Evolutionary conservation across 352 stramenopile species (phyloP).

Genomic region (Globisporangium perplexum): DNA sequence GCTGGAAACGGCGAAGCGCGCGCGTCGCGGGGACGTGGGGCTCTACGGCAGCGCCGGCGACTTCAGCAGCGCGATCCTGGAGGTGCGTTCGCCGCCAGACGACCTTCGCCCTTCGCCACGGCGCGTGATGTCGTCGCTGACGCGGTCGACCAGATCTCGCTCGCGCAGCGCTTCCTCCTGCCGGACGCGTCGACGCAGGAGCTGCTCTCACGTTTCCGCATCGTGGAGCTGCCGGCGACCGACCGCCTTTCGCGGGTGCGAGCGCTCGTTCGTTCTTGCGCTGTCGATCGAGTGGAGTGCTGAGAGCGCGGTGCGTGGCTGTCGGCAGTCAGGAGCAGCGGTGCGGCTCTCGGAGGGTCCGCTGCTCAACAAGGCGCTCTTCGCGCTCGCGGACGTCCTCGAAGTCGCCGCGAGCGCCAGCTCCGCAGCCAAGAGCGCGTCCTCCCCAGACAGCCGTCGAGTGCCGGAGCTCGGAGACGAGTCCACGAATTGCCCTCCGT

Average conservation of each 20-base stretch:
- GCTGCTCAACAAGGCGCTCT: slow-evolving; percentile 54
- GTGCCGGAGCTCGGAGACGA: not conserved
- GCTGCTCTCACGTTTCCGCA: slow-evolving; percentile 32
- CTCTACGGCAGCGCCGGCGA: slow-evolving; percentile 37
- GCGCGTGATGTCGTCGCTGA: not conserved
- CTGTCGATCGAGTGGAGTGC: not conserved
- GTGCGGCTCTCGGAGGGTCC: slow-evolving; percentile 43
- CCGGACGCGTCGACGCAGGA: slow-evolving; percentile 28
- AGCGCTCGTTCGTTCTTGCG: not conserved
- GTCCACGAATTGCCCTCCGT: slow-evolving; percentile 10
- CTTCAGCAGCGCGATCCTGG: slow-evolving; percentile 43
- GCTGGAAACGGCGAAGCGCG: slow-evolving; percentile 19
- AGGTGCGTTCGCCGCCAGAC: slow-evolving; percentile 13
- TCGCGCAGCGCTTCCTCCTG: slow-evolving; percentile 36
- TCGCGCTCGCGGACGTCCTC: slow-evolving; percentile 34
- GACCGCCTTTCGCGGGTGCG: slow-evolving; percentile 42
- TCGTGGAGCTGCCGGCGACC: slow-evolving; percentile 41
- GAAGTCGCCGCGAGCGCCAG: slow-evolving; percentile 1
- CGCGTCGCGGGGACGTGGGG: slow-evolving; percentile 22
- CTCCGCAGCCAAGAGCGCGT: not conserved
- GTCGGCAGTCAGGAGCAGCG: slow-evolving; percentile 18
- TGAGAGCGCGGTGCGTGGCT: not conserved
- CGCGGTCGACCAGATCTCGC: slow-evolving; percentile 19
- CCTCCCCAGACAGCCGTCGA: not conserved
- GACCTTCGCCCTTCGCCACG: no score